phyloP scores from a whole-genome alignment of 495 filamentous ascomycete genomes.

The Clavariopsis aquatica region DNA sequence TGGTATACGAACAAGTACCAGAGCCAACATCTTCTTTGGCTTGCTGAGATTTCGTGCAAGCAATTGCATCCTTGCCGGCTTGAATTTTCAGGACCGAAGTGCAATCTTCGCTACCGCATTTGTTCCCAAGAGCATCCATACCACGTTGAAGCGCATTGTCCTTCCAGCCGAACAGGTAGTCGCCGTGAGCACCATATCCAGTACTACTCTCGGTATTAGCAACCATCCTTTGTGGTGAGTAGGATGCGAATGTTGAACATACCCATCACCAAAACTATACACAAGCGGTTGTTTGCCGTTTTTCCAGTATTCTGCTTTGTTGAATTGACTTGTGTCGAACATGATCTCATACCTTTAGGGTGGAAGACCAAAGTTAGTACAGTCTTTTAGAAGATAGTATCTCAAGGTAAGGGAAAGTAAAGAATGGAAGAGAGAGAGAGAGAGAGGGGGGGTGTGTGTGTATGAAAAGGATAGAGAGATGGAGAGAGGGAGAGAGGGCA shows the following conservation, averaged over 20 bases:
- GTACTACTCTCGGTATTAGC: conserved; percentile 29
- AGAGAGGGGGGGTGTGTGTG: too few species aligned
- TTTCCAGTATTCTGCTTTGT: conserved; percentile 45
- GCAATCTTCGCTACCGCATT: conserved; percentile 50
- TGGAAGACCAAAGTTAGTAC: too few species aligned
- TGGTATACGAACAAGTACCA: conserved; percentile 11
- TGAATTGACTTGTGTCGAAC: conserved; percentile 51
- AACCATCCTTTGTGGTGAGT: background rate
- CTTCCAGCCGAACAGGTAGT: conserved; percentile 56
- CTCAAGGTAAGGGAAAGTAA: too few species aligned
- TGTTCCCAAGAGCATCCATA: conserved; percentile 46
- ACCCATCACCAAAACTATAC: conserved; percentile 54
- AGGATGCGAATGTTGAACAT: background rate
- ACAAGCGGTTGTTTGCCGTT: conserved; percentile 52
- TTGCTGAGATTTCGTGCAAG: conserved; percentile 26
- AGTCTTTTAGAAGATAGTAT: too few species aligned
- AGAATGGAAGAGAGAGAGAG: too few species aligned
- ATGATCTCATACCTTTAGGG: too few species aligned
- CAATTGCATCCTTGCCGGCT: conserved; percentile 23
- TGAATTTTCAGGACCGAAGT: conserved; percentile 21
- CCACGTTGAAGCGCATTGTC: conserved; percentile 50
- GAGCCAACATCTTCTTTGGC: conserved; percentile 31
- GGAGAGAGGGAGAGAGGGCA: too few species aligned
- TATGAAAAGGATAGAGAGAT: too few species aligned
- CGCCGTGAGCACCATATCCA: conserved; percentile 51